Base-by-base conservation (phyloP, 106 monocot genomes). In the Phalaenopsis equestris region DNA sequence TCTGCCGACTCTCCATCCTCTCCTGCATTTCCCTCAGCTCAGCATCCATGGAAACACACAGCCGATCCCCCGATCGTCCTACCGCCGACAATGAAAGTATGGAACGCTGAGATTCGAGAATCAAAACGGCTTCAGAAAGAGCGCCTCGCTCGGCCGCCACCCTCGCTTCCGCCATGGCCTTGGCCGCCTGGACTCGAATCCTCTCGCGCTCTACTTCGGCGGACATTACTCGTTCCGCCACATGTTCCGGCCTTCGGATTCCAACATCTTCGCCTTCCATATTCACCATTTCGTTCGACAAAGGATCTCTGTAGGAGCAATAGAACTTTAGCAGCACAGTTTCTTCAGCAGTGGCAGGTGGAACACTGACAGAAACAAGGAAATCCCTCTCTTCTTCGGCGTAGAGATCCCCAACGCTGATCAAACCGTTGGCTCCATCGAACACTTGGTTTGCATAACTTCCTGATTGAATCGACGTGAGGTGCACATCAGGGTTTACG, bases 1-100 rank as follows among this genome's bases (percentile, higher is more conserved):
- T 73, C 75, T 91, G 90, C 78, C 85, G 76, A 58, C 79, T 92
- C 8, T 84, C 84, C 96, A 96, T 96, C 81, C 96, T 88, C 49
- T 96, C 93, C 82, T 96, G 91, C 91, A 93, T 90, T 73, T 96
- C 91, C 80, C 78, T 84, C 83, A 96, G 76, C 80, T 96, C 96
- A 7, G 87, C 93, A 65, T 89, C 93, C 55, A 96, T 76, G 16
- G 84, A 79, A 68, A 75, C 14, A 45, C 91, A 91, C 0, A 96
- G 86, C 37, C 79, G 21, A 39, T 96, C 96, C 24, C 91, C 91
- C 8, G 82, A 80, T 38, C 24, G 73, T 2, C 73, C 90, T 9
- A 90, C 73, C 1, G 81, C 30, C 0, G 90, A 91, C 61, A 86
- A 83, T 15, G 67, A 7, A 55, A 96, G 21, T 52, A 55, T 36